phyloP scores from a whole-genome alignment of 805 yeast species.

The Metschnikowia santaceciliae region DNA sequence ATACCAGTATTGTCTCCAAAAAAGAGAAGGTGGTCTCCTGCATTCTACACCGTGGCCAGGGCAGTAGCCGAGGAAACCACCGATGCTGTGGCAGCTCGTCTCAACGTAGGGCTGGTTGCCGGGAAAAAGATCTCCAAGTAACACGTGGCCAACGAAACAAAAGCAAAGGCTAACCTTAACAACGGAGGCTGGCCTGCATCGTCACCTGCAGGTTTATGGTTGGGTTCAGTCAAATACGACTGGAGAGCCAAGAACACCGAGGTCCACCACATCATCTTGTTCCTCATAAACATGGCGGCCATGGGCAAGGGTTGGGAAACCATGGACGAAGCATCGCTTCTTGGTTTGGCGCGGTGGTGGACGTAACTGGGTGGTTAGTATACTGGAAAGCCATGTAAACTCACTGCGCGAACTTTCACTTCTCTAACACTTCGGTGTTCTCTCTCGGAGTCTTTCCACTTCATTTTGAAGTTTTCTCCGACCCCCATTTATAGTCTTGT shows the following conservation, averaged over 20 bases:
- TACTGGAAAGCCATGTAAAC: not conserved
- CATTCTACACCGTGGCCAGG: not conserved
- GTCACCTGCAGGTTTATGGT: conserved; percentile 25
- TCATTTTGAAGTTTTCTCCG: no score
- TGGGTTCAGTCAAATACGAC: conserved; percentile 44
- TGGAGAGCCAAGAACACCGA: conserved; percentile 49
- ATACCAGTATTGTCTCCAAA: no score
- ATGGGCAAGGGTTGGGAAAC: conserved; percentile 58
- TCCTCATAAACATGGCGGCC: conserved; percentile 64
- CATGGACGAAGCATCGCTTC: conserved; percentile 43
- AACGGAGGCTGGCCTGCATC: conserved; percentile 42
- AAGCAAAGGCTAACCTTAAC: conserved; percentile 44
- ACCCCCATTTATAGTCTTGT: no score
- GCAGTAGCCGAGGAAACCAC: conserved; percentile 15
- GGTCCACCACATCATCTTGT: conserved; percentile 55
- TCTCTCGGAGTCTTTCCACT: no score
- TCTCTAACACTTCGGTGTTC: no score
- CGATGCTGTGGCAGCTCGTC: conserved; percentile 18
- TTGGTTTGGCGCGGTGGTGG: conserved; percentile 47
- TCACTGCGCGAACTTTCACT: no score
- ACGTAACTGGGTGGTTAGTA: conserved; percentile 31
- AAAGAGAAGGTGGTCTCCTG: not conserved
- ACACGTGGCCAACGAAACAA: conserved; percentile 48
- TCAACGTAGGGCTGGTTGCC: conserved; percentile 29
- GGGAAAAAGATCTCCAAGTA: conserved; percentile 54